Base-by-base conservation (phyloP, 2,329 filamentous ascomycete species). In the Pyrenochaeta sp. region DNA sequence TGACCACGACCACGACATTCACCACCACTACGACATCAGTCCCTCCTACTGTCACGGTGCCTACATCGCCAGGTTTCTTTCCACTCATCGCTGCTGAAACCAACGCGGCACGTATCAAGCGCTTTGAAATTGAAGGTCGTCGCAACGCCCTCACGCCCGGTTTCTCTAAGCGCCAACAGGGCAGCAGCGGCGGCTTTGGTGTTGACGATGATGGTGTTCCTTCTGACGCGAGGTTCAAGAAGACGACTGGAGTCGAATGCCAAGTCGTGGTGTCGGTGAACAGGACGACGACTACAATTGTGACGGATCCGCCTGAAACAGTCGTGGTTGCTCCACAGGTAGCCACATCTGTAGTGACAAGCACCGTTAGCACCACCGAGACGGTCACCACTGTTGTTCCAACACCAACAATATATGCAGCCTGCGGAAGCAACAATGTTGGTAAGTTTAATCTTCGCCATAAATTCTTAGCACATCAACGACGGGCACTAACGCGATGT, bases 371-470 rank as follows among this genome's bases (percentile, higher is more conserved):
- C n/a, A 41, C 38, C 8, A 65, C 58, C 4, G 44, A 40, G 13
- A 60, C 56, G 3, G 23, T 58, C 7, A 49, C 43, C 3, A 36
- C 40, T 18, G 36, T 53, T 7, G 21, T 31, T n/a, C 49, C 60
- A 3, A 44, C 35, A 20, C 32, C 44, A 4, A 63, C 58, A 3
- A 35, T 51, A 6, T 65, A 58, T 21, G 55, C 52, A 9, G 61
- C 60, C 20, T 66, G 63, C 32, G 35, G 31, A 14, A 15, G 13
- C 6, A 60, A 63, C 35, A 66, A 66, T 26, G 44, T 66, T 42
- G 58, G 62, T 64, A 46, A 36, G 53, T 55, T 21, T 11, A 29
- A 15, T n/a, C 19, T 32, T 15, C 8, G 10, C 4, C 13, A 11
- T 27, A 3, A 35, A 15, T 21, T 18, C 13, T 37, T 10, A 13